These are phyloP conservation scores for Xylaria hypoxylon DNA, from an alignment of 2,329 filamentous ascomycete genomes.

Conservation along the genomic window DNA sequence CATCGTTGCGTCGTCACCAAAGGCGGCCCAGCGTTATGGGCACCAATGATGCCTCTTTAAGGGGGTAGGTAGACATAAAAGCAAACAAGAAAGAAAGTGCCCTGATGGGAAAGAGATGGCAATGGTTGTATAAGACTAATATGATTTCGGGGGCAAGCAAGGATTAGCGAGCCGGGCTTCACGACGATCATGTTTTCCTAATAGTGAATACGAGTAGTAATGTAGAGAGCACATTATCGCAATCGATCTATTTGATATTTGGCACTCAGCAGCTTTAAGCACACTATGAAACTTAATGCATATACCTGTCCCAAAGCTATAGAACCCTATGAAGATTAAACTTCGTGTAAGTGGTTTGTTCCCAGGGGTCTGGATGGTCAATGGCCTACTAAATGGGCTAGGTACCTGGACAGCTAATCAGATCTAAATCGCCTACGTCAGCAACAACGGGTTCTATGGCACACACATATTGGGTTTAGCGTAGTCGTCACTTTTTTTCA, in stretches of 20 bases:
- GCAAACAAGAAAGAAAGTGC: conserved; percentile 8
- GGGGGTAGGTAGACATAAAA: conserved; percentile 30
- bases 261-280: neutral
- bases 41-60: conserved; percentile 17
- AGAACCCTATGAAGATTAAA: too few relatives aligned
- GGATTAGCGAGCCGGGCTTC: conserved; percentile 44
- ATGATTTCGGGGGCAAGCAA: conserved; percentile 41
- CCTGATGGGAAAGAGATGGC: neutral
- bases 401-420: too few relatives aligned
- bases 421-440: too few relatives aligned
- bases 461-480: too few relatives aligned
- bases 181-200: conserved; percentile 47
- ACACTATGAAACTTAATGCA: neutral
- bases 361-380: conserved; percentile 1
- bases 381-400: too few relatives aligned
- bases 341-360: neutral
- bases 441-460: too few relatives aligned
- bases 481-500: too few relatives aligned
- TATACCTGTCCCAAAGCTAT: neutral
- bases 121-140: conserved; percentile 46
- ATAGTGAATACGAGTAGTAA: conserved; percentile 48
- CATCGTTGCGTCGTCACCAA: conserved; percentile 13
- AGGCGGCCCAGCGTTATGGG: conserved; percentile 17
- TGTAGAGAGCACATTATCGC: conserved; percentile 41
- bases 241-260: neutral